A percentile compares a stretch with the other conserved stretches of the same genome.
Conservation (phyloP, 345 rosid genomes). For the Syzygium jambos region DNA sequence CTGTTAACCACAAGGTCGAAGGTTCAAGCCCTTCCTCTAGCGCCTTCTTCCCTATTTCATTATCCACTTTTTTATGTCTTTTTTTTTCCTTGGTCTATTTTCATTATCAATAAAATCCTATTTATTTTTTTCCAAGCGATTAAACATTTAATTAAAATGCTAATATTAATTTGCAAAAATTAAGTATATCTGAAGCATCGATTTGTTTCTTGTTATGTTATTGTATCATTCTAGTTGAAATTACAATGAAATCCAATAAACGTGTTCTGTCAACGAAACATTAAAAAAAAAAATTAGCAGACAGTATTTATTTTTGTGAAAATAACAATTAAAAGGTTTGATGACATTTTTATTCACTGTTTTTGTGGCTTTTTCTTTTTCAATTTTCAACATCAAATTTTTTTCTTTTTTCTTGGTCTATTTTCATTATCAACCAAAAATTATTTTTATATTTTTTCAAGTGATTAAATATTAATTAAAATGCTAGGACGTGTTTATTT, state of each 20-base stretch:
- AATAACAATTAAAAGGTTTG: background rate
- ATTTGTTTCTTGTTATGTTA: background rate
- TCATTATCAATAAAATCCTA: background rate
- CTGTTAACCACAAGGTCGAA: slow-evolving; percentile 62
- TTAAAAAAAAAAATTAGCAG: background rate
- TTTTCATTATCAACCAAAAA: too few relatives aligned
- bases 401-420: too few relatives aligned
- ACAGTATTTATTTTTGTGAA: background rate
- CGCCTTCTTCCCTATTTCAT: background rate
- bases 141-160: background rate
- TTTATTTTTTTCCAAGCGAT: background rate
- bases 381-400: background rate
- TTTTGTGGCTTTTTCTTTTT: background rate
- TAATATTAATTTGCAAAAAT: background rate
- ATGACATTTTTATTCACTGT: too few relatives aligned
- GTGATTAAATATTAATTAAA: too few relatives aligned
- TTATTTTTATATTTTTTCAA: too few relatives aligned
- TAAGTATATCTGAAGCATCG: background rate
- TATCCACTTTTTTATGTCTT: background rate
- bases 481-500: too few relatives aligned
- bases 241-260: background rate
- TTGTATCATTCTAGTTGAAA: background rate
- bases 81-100: background rate
- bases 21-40: slow-evolving; percentile 21
- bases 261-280: too few relatives aligned